Conservation (phyloP, 192 early-diverging fungal species). For the Backusella tarrabulga region DNA sequence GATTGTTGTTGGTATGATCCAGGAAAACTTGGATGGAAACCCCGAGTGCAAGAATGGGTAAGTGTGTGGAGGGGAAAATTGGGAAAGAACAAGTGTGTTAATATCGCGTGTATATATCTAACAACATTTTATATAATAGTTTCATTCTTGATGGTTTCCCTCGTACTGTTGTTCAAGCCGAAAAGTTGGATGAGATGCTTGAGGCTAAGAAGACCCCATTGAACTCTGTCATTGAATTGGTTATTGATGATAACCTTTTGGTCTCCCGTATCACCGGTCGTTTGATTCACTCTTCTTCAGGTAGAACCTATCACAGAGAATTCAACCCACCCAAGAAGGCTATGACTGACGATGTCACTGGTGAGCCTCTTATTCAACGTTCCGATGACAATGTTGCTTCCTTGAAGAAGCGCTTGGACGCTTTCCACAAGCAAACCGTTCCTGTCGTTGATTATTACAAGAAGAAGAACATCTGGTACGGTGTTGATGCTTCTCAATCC, state of each 20-base stretch:
- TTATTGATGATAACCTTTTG: slow-evolving; percentile 91
- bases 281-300: slow-evolving; percentile 90
- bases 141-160: slow-evolving; percentile 99
- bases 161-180: slow-evolving; percentile 95
- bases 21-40: slow-evolving; percentile 95
- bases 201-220: slow-evolving; percentile 69
- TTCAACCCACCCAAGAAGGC: slow-evolving; percentile 93
- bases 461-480: slow-evolving; percentile 87
- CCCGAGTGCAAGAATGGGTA: slow-evolving; percentile 92
- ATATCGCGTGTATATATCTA: not conserved
- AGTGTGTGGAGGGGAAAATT: not conserved
- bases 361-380: slow-evolving; percentile 96
- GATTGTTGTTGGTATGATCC: slow-evolving; percentile 96
- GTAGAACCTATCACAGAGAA: slow-evolving; percentile 95
- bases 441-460: slow-evolving; percentile 91
- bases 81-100: no score
- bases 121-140: slow-evolving; percentile 22
- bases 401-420: slow-evolving; percentile 86
- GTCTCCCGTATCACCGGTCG: slow-evolving; percentile 97
- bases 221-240: slow-evolving; percentile 89
- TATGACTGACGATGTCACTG: slow-evolving; percentile 94
- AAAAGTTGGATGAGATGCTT: slow-evolving; percentile 98
- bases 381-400: slow-evolving; percentile 97
- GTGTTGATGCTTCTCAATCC: slow-evolving; percentile 91
- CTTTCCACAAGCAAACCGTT: slow-evolving; percentile 81